Evolutionary conservation across 352 stramenopile species (phyloP), one percentile per base, ranked within the genome.

Genomic region (Pythium biforme): DNA sequence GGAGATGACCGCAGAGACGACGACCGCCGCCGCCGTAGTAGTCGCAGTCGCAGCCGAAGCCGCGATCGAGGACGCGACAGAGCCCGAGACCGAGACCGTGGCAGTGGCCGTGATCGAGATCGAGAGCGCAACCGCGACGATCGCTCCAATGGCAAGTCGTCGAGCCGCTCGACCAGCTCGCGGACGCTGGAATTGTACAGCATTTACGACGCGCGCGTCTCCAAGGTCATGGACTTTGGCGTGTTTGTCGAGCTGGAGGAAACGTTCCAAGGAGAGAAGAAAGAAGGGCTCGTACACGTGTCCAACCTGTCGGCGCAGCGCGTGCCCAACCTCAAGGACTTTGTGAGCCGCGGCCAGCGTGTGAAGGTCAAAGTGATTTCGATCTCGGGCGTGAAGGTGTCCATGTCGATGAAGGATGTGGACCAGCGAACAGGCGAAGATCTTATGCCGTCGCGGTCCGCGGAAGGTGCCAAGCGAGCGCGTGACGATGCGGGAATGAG

Each of bases 301-400:
- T 91, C 86, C 15, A 97, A 99, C 67, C 62, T 99, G 29, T 92
- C 89, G 6, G 72, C 90, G 58, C 74, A 79, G 69, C 88, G 95
- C 33, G 79, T 98, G 26, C 72, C 85, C 58, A 89, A 97, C 61
- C 77, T 89, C 22, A 95, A 96, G 55, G 85, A 96, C 52, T 81
- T 90, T 25, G 88, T 98, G 51, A 81, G 84, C 12, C 78, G 86
- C 25, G 90, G 89, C 9, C 83, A 99, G 76, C 73, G 70, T 22
- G 95, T 99, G 6, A 98, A 97, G 73, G 94, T 99, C 59, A 99
- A 99, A 70, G 80, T 99, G 2, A 98, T 99, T 64, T 98, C 90
- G 4, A 89, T 97, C 47, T 83, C 85, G 1, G 85, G 82, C 5
- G 69, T 64, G 3, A 98, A 98, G 65, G 64, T 99, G n/a, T 89